A percentile compares a stretch with the other conserved stretches of the same genome.
phyloP scores from a whole-genome alignment of 495 filamentous ascomycete species.

The Aspergillus mulundensis region DNA sequence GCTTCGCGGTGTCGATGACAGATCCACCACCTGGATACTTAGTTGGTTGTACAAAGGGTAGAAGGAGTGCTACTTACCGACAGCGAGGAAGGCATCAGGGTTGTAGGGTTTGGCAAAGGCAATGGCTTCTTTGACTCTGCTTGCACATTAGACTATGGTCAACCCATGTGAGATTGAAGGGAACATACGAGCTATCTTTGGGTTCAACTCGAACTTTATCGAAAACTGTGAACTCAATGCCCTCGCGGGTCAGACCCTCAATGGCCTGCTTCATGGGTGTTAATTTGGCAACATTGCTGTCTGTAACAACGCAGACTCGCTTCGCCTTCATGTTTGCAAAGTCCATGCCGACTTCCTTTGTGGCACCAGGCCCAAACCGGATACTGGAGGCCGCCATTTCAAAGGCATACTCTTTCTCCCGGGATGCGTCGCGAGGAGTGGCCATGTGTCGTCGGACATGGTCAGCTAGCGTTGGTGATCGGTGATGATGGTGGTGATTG shows the following conservation, averaged over 20 bases:
- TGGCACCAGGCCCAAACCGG: conserved; percentile 89
- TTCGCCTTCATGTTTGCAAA: conserved; percentile 84
- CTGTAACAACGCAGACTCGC: conserved; percentile 87
- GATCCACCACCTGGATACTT: conserved; percentile 53
- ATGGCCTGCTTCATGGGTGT: conserved; percentile 81
- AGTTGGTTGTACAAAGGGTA: neutral
- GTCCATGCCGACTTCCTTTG: conserved; percentile 98
- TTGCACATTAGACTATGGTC: neutral
- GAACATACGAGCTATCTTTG: conserved; percentile 75
- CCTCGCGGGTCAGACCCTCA: conserved; percentile 70
- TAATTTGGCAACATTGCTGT: conserved; percentile 70
- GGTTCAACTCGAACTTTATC: conserved; percentile 79
- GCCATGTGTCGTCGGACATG: conserved; percentile 61
- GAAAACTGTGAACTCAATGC: conserved; percentile 75
- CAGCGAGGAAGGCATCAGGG: conserved; percentile 87
- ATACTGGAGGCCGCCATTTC: conserved; percentile 95
- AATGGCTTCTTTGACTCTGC: conserved; percentile 71
- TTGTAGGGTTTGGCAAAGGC: conserved; percentile 71
- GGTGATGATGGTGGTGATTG: conserved; percentile 57
- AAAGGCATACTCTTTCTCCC: conserved; percentile 94
- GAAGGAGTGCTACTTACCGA: conserved; percentile 52
- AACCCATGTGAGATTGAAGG: neutral
- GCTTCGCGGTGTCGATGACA: conserved; percentile 95
- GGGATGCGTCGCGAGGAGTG: conserved; percentile 64
- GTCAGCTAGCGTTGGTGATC: conserved; percentile 46